Base-by-base conservation (phyloP, 2,329 filamentous ascomycete genomes). In the Ophiostoma populinum region DNA sequence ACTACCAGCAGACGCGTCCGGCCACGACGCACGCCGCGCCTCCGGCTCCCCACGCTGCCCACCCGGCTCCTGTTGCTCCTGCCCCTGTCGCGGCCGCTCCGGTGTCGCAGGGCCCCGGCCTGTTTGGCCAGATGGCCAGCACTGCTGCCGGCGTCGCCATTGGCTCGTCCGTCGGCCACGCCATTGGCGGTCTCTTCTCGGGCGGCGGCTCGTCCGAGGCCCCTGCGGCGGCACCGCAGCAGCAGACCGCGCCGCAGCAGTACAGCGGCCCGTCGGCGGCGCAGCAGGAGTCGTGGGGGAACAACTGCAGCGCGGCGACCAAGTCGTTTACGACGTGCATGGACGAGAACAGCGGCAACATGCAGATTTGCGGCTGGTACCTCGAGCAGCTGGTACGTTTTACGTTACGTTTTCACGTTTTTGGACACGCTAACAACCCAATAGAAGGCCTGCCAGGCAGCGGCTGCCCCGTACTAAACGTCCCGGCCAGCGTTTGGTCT, bases 301-400 rank as follows among this genome's bases (percentile, higher is more conserved):
- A 59, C 57, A 80, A 79, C 55, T 98, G 90, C 62, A 73, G 74
- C 44, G 71, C 66, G 36, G 83, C 90, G 48, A 75, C 85, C 36
- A 73, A 75, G 58, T 73, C 70, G 60, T 95, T 98, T 68, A 86
- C 83, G 51, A 79, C 77, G 63, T 98, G 90, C 69, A 79, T 98
- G 77, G 86, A 95, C 57, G 81, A 95, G 53, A 80, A 98, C 58
- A 65, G 75, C 54, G 90, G 90, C 47, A 85, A 90, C 61, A 75
- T 98, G 78, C 77, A 79, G 54, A 92, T 94, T 54, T 98, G 90
- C 64, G 80, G 80, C 47, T 98, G 87, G 86, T 98, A 98, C 58
- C 63, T 98, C 49, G 90, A 98, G 57, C 87, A 98, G 70, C 67
- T 98, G 58, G 51, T 52, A 43, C 13, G 50, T 46, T 57, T 36